These are phyloP conservation scores for Hymenoscyphus scutula DNA, from an alignment of 2,329 filamentous ascomycete genomes.

Conservation along the genomic window DNA sequence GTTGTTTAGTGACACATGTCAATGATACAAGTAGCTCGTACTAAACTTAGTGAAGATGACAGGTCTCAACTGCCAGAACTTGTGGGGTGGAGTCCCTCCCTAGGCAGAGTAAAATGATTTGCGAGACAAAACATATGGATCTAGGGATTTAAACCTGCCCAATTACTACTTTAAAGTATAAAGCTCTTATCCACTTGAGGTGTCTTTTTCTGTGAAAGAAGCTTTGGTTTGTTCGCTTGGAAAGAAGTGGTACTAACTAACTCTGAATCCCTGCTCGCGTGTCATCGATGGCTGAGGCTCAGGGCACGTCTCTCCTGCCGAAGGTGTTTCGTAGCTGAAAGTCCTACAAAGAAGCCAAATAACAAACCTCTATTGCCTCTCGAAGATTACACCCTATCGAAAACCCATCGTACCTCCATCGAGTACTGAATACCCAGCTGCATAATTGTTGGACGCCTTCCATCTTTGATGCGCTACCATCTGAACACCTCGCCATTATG, in stretches of 20 bases:
- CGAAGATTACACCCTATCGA: neutral
- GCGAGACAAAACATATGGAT: too few relatives aligned
- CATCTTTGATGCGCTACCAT: slow-evolving; percentile 35
- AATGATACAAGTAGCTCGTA: neutral
- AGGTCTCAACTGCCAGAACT: neutral
- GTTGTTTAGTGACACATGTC: neutral
- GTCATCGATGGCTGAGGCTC: slow-evolving; percentile 1
- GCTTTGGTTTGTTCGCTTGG: neutral
- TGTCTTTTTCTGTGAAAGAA: neutral
- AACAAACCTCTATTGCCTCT: slow-evolving; percentile 1
- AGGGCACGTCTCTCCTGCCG: neutral
- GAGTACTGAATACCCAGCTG: neutral
- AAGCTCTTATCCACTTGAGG: too few relatives aligned
- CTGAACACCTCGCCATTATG: slow-evolving; percentile 33
- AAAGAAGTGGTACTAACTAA: too few relatives aligned
- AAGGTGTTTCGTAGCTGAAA: slow-evolving; percentile 3
- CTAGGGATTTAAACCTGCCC: too few relatives aligned
- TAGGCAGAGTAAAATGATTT: too few relatives aligned
- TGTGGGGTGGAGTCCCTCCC: neutral
- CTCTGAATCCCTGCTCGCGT: slow-evolving; percentile 4
- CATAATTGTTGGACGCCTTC: slow-evolving; percentile 11
- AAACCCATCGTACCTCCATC: slow-evolving; percentile 3
- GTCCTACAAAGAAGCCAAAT: slow-evolving; percentile 13
- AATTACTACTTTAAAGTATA: too few relatives aligned
- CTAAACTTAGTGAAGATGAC: too few relatives aligned